Evolutionary conservation across 139 green algal genomes (phyloP), one percentile per base, ranked within the genome.

Genomic region (Tetradesmus obliquus): DNA sequence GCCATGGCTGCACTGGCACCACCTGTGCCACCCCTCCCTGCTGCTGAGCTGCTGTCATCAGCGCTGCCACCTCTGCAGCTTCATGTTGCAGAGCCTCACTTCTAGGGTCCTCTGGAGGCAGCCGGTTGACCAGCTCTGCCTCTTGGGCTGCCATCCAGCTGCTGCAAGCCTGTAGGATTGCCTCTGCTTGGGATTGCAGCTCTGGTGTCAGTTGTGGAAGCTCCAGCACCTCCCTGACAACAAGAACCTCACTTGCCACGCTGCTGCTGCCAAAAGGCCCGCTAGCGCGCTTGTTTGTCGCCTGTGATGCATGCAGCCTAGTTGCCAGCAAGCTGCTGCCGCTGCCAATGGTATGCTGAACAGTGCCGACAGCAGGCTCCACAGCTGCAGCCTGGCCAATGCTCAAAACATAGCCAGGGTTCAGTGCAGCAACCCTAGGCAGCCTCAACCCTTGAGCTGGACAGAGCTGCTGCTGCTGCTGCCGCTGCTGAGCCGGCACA

Each of bases 191-290:
- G 3, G 76, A 76, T 20, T 84, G 76, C 57, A 86, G n/a, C 51
- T 91, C 88, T 81, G 88, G 55, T 9, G 13, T 62, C 0, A 91
- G 32, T 19, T 62, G 6, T 57, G 88, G 76, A 8, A 86, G 32
- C 88, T 91, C 88, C 10, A 91, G 24, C 60, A 91, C 24, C 57
- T 91, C 76, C 5, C 88, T 54, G 12, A 91, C 76, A 15, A 87
- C 22, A 5, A 91, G 24, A 6, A 91, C 88, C 58, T 91, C 66
- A 76, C 15, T 76, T 24, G 66, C 66, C 66, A 24, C 12, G 66
- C 66, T 76, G 66, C 66, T 24, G 66, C 66, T 24, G 66, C 66
- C 17, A 24, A 24, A 24, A 6, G 66, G n/a, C 3, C 66, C n/a
- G 66, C 66, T 3, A 15, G 60, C 60, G 9, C 60, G 10, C 1